These are phyloP conservation scores for Ascochyta fabae DNA, from an alignment of 2,329 filamentous ascomycete species.

Conservation along the genomic window DNA sequence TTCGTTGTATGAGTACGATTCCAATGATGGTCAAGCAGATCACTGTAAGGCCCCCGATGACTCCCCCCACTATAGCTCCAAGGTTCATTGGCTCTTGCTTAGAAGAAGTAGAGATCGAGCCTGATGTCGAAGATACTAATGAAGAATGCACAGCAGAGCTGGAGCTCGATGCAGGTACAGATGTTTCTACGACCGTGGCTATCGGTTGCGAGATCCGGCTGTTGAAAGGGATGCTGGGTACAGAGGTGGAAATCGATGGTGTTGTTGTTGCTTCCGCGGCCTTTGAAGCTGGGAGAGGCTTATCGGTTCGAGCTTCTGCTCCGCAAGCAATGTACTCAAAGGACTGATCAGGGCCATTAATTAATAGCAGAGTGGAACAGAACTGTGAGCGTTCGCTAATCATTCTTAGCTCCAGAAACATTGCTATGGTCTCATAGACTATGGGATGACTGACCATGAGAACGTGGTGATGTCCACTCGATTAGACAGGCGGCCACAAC, in stretches of 20 bases:
- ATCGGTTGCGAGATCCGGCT: conserved; percentile 2
- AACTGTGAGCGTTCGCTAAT: conserved; percentile 11
- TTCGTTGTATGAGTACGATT: conserved; percentile 18
- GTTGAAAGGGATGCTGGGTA: conserved; percentile 4
- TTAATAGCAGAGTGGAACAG: conserved; percentile 21
- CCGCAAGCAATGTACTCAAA: conserved; percentile 26
- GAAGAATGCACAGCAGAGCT: conserved; percentile 1
- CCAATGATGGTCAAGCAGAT: conserved; percentile 20
- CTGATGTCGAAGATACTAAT: conserved; percentile 1
- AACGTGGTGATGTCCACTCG: conserved; percentile 18
- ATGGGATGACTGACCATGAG: conserved; percentile 15
- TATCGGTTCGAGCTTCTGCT: conserved; percentile 11
- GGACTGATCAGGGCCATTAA: conserved; percentile 22
- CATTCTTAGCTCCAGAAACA: background rate
- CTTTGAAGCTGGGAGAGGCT: conserved; percentile 8
- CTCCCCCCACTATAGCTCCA: conserved; percentile 19
- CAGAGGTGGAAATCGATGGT: conserved; percentile 8
- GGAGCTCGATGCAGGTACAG: conserved; percentile 1
- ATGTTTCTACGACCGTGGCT: conserved; percentile 6
- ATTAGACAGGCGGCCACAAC: conserved; percentile 22
- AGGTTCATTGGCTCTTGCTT: conserved; percentile 8
- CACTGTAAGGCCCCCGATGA: conserved; percentile 9
- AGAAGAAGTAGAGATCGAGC: background rate
- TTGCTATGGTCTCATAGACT: background rate
- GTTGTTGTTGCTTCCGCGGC: conserved; percentile 13